Conservation (phyloP, 1,284 basidiomycete species). For the Papiliotrema nemorosa region DNA sequence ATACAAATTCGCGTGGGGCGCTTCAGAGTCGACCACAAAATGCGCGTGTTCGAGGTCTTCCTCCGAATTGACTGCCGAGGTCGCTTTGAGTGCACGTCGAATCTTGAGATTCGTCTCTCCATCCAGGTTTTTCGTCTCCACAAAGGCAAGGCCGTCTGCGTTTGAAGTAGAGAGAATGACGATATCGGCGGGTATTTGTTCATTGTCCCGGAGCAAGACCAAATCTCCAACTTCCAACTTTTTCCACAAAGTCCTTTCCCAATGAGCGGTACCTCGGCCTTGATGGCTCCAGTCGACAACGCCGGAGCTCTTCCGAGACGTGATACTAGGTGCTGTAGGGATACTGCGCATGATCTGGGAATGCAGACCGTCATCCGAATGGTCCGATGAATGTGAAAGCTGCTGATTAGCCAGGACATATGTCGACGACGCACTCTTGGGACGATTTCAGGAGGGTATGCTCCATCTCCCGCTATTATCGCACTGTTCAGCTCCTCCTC, state of each 20-base stretch:
- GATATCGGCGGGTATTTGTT: slow-evolving; percentile 93
- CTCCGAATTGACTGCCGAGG: slow-evolving; percentile 72
- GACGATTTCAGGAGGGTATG: slow-evolving; percentile 32
- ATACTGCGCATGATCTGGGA: slow-evolving; percentile 10
- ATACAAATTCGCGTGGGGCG: slow-evolving; percentile 91
- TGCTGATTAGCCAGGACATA: slow-evolving; percentile 5
- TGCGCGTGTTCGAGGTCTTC: slow-evolving; percentile 84
- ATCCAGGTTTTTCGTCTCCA: slow-evolving; percentile 94
- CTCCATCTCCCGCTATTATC: slow-evolving; percentile 13
- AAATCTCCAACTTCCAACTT: slow-evolving; percentile 97
- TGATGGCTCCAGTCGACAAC: slow-evolving; percentile 74
- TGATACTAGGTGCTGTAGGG: slow-evolving; percentile 28
- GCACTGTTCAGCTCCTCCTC: slow-evolving; percentile 24
- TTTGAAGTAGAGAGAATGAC: slow-evolving; percentile 76
- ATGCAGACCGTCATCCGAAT: neutral
- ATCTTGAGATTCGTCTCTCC: slow-evolving; percentile 96
- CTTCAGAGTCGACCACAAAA: slow-evolving; percentile 87
- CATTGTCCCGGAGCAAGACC: slow-evolving; percentile 84
- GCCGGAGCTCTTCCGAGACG: slow-evolving; percentile 58
- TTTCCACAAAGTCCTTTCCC: slow-evolving; percentile 98
- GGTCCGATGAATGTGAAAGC: slow-evolving; percentile 12
- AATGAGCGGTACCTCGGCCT: slow-evolving; percentile 68
- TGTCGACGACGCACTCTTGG: slow-evolving; percentile 23
- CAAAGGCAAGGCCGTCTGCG: slow-evolving; percentile 73
- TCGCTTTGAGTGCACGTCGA: slow-evolving; percentile 72